Base-by-base conservation (phyloP, 805 yeast species). In the Candida palmyrensis region DNA sequence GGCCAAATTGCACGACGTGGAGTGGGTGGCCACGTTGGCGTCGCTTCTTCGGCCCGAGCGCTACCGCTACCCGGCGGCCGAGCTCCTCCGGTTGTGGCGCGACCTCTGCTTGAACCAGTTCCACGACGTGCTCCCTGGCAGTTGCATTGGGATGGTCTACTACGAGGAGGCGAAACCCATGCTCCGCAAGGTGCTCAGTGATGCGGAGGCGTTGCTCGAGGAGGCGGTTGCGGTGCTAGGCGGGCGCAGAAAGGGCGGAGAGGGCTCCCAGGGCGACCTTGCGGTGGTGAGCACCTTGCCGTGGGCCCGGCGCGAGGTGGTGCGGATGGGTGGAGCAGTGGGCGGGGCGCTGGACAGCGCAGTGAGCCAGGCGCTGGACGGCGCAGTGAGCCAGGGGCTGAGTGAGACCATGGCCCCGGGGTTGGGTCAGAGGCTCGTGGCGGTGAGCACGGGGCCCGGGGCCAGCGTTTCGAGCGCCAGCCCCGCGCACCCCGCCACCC, bases 81-180 rank as follows among this genome's bases (percentile, higher is more conserved):
- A 79, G 38, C 69, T 90, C 27, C 77, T 79, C 41, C 68, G 61
- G 2, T 56, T 90, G 40, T 90, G 98, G 98, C 90, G 87, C 54
- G 79, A 85, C 55, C 77, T 90, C 14, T 76, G 88, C 40, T 64
- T 92, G 36, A 88, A 96, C 53, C 97, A 90, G 55, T 90, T 90
- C 65, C 98, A 90, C 57, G 98, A 90, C 62, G 97, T 90, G n/a
- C 68, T 92, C 33, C 98, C 98, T 2, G 98, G 98, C 3, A 82
- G 95, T 5, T 86, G 96, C 59, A 90, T 90, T 48, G 96, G 87
- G 41, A 77, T 86, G 78, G 96, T 92, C 10, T 90, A 66, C 41
- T 66, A 92, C 52, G 78, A 75, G 30, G 88, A 87, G 47, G 97
- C 90, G 7, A 75, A 79, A 51, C 89, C 90, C 20, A 79, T 85